Conservation (phyloP, 2,329 filamentous ascomycete genomes). For the Ophiosphaerella korrae region DNA sequence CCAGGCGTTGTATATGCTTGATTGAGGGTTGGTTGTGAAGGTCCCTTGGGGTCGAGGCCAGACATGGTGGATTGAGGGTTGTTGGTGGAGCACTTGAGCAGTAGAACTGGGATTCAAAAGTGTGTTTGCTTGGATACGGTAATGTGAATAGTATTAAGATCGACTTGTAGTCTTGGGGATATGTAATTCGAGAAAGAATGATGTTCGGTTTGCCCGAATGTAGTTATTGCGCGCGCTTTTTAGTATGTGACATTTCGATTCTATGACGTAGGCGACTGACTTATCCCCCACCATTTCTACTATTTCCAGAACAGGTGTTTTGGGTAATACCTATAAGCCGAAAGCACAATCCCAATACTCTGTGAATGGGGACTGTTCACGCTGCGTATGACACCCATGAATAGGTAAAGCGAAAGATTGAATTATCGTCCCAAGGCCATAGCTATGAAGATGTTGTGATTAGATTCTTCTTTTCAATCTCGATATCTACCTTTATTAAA, state of each 20-base stretch:
- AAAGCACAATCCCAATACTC: no score
- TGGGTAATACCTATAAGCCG: no score
- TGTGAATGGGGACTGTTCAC: no score
- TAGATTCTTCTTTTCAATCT: no score
- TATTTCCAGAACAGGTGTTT: neutral
- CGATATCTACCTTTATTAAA: no score
- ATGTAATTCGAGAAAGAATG: neutral
- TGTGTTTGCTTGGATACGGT: no score
- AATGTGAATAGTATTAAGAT: no score
- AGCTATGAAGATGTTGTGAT: no score
- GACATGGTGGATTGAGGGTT: constrained; percentile 37
- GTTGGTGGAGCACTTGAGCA: neutral
- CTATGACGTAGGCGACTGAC: constrained; percentile 4
- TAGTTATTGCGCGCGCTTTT: neutral
- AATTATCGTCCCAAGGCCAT: no score
- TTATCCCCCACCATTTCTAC: neutral
- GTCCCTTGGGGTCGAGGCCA: constrained; percentile 47
- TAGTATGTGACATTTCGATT: neutral
- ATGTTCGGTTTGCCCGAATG: neutral
- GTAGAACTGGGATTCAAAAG: no score
- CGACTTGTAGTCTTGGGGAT: neutral
- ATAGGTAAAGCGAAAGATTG: no score
- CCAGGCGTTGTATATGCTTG: constrained; percentile 54
- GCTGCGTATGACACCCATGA: no score
- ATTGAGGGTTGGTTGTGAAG: constrained; percentile 51